These are phyloP conservation scores for Erodium moschatum DNA, from an alignment of 441 rosid genomes.

Conservation along the genomic window DNA sequence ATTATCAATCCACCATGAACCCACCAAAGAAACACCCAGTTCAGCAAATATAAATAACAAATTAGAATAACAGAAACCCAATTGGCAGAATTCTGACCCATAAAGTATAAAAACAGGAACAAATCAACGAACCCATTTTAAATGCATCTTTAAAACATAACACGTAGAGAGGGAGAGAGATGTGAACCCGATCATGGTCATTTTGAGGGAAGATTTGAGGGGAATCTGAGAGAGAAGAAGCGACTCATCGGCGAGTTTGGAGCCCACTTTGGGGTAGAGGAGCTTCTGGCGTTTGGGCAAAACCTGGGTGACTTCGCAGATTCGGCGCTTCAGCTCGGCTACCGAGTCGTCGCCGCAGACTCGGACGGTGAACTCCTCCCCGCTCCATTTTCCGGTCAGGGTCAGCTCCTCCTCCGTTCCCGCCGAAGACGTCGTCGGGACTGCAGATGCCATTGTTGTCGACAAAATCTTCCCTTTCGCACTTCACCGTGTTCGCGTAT, in stretches of 20 bases:
- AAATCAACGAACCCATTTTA: no score
- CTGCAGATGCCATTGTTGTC: neutral
- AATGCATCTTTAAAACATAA: no score
- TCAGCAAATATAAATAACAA: neutral
- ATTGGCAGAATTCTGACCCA: neutral
- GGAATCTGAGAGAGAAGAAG: slow-evolving; percentile 63
- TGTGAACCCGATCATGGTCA: slow-evolving; percentile 88
- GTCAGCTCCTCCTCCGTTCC: slow-evolving; percentile 69
- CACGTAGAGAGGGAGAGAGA: neutral
- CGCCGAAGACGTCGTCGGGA: slow-evolving; percentile 9
- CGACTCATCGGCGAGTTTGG: slow-evolving; percentile 70
- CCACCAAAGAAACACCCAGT: neutral
- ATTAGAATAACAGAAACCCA: neutral
- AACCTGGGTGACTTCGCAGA: slow-evolving; percentile 72
- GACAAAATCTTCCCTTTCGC: neutral
- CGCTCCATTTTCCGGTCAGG: slow-evolving; percentile 73
- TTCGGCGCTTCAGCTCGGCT: slow-evolving; percentile 81
- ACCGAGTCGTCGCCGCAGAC: slow-evolving; percentile 82
- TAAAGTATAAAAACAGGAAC: no score
- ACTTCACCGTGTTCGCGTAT: neutral
- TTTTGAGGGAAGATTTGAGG: slow-evolving; percentile 75
- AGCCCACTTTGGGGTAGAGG: slow-evolving; percentile 78
- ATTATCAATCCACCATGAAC: no score
- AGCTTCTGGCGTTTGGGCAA: slow-evolving; percentile 90
- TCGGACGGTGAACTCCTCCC: slow-evolving; percentile 75